Conservation (phyloP, 768 basidiomycete genomes). For the Rhodotorula kratochvilovae region DNA sequence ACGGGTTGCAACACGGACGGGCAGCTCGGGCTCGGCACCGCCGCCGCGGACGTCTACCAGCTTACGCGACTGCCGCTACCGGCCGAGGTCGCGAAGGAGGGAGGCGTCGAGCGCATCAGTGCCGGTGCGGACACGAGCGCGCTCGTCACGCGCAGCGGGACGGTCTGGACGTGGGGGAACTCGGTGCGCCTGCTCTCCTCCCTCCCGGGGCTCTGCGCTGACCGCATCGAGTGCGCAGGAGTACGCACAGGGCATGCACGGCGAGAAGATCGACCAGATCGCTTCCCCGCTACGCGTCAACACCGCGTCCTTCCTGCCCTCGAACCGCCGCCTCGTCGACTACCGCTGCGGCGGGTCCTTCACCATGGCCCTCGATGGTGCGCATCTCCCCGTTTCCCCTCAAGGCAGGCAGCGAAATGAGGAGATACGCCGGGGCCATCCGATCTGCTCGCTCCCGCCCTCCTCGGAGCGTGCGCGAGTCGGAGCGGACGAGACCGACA, state of each 20-base stretch:
- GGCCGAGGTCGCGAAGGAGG: background rate
- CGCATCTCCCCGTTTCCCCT: background rate
- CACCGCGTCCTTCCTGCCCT: constrained; percentile 7
- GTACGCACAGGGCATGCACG: constrained; percentile 34
- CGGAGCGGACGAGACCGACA: constrained; percentile 2
- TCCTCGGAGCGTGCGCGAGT: too few relatives aligned
- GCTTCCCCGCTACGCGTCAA: constrained; percentile 2
- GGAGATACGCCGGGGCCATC: constrained; percentile 40
- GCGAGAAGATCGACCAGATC: constrained; percentile 34
- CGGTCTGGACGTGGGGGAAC: constrained; percentile 35
- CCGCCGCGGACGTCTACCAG: constrained; percentile 14
- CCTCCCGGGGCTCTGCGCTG: background rate
- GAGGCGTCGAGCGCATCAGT: constrained; percentile 15
- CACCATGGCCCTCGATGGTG: constrained; percentile 34
- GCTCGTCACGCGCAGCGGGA: constrained; percentile 28
- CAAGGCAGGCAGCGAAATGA: background rate
- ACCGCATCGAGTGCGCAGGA: constrained; percentile 1
- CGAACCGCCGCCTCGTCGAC: constrained; percentile 29
- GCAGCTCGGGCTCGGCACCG: constrained; percentile 22
- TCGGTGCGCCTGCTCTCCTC: constrained; percentile 10
- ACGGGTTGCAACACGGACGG: constrained; percentile 40
- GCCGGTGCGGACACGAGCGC: constrained; percentile 33
- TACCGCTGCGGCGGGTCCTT: constrained; percentile 38
- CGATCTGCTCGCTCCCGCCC: constrained; percentile 8
- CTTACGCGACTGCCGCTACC: constrained; percentile 17